These are phyloP conservation scores for Macrolepiota albuminosa DNA, from an alignment of 768 basidiomycete species.

Conservation along the genomic window DNA sequence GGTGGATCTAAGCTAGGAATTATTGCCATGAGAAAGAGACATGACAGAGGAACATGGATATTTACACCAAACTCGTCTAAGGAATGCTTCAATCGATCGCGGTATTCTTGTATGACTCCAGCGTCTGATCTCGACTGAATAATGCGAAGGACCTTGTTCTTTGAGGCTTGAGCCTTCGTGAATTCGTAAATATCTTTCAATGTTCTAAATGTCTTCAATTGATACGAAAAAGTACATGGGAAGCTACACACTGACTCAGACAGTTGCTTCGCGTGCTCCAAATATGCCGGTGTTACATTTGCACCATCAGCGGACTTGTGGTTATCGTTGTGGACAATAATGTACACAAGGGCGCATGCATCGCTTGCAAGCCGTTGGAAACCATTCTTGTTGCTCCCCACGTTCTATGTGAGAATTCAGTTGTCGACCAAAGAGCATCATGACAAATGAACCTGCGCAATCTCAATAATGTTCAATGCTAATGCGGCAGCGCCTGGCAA, in stretches of 20 bases:
- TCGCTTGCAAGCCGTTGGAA: conserved; percentile 8
- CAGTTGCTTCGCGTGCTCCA: neutral
- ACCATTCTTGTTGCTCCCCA: conserved; percentile 7
- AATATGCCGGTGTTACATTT: neutral
- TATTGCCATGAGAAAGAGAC: neutral
- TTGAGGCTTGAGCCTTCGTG: neutral
- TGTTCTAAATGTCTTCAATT: neutral
- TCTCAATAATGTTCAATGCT: conserved; percentile 3
- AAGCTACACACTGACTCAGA: neutral
- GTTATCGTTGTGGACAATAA: neutral
- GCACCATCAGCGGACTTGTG: neutral
- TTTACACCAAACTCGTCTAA: conserved; percentile 6
- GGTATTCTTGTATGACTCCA: conserved; percentile 8
- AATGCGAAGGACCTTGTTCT: neutral
- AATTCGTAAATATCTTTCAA: conserved; percentile 3
- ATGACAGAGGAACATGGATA: neutral
- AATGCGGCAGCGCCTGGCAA: conserved; percentile 3
- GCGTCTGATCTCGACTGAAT: conserved; percentile 6
- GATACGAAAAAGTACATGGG: neutral
- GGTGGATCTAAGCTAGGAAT: conserved; percentile 3
- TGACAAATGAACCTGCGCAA: neutral
- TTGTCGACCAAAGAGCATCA: neutral
- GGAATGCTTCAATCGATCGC: conserved; percentile 6
- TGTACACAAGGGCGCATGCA: conserved; percentile 12
- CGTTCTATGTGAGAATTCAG: neutral